Conservation (phyloP, 768 basidiomycete species). For the Lactarius sanguifluus region DNA sequence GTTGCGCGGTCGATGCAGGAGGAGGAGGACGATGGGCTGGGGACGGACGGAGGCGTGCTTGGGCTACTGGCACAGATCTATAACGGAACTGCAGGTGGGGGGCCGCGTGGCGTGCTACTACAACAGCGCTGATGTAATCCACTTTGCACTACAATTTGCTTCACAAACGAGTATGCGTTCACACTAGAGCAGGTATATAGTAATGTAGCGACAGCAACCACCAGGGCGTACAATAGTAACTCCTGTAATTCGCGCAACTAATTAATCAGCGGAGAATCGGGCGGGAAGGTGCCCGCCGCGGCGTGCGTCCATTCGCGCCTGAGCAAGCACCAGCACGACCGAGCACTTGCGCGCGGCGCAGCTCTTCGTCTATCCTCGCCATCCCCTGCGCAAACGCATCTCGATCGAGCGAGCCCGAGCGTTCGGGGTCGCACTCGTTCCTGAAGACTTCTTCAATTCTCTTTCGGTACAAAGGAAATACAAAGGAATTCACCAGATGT, state of each 20-base stretch:
- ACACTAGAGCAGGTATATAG: not conserved
- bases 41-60: conserved; percentile 82
- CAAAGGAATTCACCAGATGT: conserved; percentile 56
- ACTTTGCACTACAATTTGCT: not conserved
- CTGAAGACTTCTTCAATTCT: conserved; percentile 36
- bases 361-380: conserved; percentile 79
- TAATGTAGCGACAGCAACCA: conserved; percentile 3
- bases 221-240: not conserved
- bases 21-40: conserved; percentile 48
- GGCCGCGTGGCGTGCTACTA: conserved; percentile 21
- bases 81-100: conserved; percentile 44
- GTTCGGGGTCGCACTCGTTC: conserved; percentile 61
- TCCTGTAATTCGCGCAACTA: not conserved
- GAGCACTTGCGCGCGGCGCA: conserved; percentile 49
- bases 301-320: not conserved
- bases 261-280: conserved; percentile 22
- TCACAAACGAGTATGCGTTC: not conserved
- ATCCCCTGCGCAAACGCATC: conserved; percentile 70
- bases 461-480: not conserved
- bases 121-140: not conserved
- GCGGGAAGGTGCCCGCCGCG: conserved; percentile 11
- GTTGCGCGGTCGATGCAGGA: conserved; percentile 35
- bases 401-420: conserved; percentile 53
- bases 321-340: conserved; percentile 16
- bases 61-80: conserved; percentile 88